Evolutionary conservation across 2,329 filamentous ascomycete genomes (phyloP), one percentile per base, ranked within the genome.

Genomic region (Hypoxylon sp.): DNA sequence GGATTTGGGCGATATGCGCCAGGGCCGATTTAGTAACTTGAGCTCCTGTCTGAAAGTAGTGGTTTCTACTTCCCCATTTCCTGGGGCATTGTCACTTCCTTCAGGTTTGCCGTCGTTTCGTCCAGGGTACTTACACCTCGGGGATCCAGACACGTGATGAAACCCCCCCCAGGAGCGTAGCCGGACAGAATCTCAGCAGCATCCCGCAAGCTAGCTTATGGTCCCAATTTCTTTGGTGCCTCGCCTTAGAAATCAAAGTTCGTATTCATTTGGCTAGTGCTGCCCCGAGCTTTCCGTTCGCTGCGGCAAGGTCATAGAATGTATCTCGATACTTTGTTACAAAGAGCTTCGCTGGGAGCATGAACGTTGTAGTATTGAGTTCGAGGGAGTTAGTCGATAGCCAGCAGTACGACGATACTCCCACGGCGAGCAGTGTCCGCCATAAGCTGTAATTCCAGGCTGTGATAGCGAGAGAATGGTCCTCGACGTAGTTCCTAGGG

Each of bases 341-440:
- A 72, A 90, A 91, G 42, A 88, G 84, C 72, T 90, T 87, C 42
- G 86, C 87, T 1, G 88, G 87, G 14, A 90, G 84, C 56, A 89
- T 85, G 70, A 90, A 89, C 0, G 87, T 89, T 9, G 89, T 82
- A 0, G 85, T 86, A 70, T 89, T 89, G 42, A 86, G 86, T 9
- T 87, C 84, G 73, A 86, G 83, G 67, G 6, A 73, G 60, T 40
- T 72, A 72, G 45, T 73, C 67, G n/a, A 73, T 68, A 6, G 68
- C 68, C 45, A 68, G 30, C n/a, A 73, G 48, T 14, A 73, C 59
- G 4, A 70, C 64, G 16, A 71, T 42, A 24, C 71, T 72, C 12
- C 71, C 71, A 1, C 68, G 68, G n/a, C n/a, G n/a, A n/a, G n/a
- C n/a, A n/a, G n/a, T n/a, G n/a, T n/a, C n/a, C n/a, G n/a, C n/a